Base-by-base conservation (phyloP, 305 asterid genomes). In the Fraxinus baroniana region DNA sequence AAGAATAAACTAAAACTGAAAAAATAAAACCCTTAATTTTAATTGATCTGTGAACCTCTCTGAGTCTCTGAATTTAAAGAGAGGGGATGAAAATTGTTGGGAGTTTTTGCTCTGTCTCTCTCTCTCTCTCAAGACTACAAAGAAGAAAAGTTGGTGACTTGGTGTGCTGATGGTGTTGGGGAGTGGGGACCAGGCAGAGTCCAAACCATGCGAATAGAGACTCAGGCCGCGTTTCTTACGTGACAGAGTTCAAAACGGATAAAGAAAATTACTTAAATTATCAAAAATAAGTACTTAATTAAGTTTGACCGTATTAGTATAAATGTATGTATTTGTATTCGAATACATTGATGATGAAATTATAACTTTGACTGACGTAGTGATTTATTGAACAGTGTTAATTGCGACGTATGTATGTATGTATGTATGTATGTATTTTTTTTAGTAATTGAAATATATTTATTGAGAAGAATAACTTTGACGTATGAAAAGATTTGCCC, bases 101-200 rank as follows among this genome's bases (percentile, higher is more conserved):
- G 89, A 84, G 84, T 76, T 81, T 52, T 79, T 60, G 73, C 73
- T 24, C 4, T 66, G 36, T 10, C 78, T 83, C 74, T 87, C 90
- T 86, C 90, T 86, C 39, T 33, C 41, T 37, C 90, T 89, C 89
- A 84, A 87, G 57, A 79, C 80, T 30, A 5, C 8, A 70, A 2
- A 46, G 84, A 52, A 74, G 71, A 78, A 76, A 78, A 83, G 83
- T 78, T 24, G 87, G 20, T 52, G 62, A 52, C 62, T 17, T 52
- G 62, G 83, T 71, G 68, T 73, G 87, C 80, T 71, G 84, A 68
- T 78, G 86, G 88, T 37, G 83, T 80, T 86, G 77, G 20, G 2
- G 39, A 79, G 89, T 85, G 89, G 89, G 90, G 91, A 83, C 89
- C 80, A 84, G 87, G 78, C 28, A 77, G 8, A 74, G 78, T 49